Evolutionary conservation across 371 early-diverging fungal species (phyloP).

Genomic region (Apophysomyces elegans): DNA sequence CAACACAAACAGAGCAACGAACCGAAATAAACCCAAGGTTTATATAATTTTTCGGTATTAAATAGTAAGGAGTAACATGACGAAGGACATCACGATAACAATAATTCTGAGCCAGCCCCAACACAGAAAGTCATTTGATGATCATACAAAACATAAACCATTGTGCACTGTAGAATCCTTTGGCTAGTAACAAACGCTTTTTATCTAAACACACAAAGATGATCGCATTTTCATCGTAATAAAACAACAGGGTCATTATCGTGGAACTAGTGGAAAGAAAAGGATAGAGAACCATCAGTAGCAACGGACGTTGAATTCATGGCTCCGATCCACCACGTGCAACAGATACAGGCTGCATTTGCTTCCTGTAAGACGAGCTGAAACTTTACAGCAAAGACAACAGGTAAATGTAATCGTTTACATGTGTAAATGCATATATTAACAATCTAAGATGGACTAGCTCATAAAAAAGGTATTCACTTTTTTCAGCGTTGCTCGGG

Average conservation of each 20-base stretch:
- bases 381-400: neutral
- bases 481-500: conserved; percentile 30
- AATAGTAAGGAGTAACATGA: neutral
- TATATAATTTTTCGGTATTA: neutral
- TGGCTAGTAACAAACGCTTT: neutral
- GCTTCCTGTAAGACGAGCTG: too few species aligned
- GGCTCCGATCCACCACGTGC: neutral
- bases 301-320: too few species aligned
- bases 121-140: neutral
- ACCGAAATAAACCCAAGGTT: neutral
- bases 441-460: neutral
- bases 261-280: neutral
- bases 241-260: neutral
- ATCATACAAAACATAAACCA: neutral
- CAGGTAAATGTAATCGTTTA: neutral
- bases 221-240: too few species aligned
- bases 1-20: neutral
- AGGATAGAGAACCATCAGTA: neutral
- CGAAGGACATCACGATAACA: neutral
- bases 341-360: neutral
- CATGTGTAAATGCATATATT: neutral
- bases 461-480: conserved; percentile 35
- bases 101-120: neutral
- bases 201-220: too few species aligned
- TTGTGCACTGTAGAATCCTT: too few species aligned